Conservation (phyloP, 129 eudicot genomes). For the Pittosporum tobira region DNA sequence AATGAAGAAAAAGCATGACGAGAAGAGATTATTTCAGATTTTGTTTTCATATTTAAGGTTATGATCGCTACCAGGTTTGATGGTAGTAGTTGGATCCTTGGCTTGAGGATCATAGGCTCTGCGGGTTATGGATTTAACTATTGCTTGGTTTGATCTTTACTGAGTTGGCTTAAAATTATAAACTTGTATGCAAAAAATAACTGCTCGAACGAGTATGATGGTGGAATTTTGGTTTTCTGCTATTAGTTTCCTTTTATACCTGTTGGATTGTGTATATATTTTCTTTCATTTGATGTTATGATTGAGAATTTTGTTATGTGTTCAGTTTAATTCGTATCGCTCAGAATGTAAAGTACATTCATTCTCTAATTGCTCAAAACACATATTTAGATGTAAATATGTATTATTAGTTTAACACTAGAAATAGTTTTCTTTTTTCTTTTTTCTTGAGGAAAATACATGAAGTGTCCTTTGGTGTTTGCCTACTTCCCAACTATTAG, state of each 20-base stretch:
- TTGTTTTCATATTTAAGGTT: not conserved
- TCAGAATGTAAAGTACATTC: too few relatives aligned
- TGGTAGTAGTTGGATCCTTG: not conserved
- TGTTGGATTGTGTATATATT: not conserved
- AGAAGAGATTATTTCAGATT: not conserved
- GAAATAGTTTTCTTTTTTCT: too few relatives aligned
- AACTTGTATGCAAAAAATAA: constrained; percentile 8
- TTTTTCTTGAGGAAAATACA: too few relatives aligned
- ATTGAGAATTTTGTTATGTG: not conserved
- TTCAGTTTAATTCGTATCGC: not conserved
- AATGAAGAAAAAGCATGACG: constrained; percentile 9
- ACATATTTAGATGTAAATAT: too few relatives aligned
- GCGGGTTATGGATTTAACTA: not conserved
- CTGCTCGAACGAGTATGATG: not conserved
- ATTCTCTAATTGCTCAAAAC: too few relatives aligned
- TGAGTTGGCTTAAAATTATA: constrained; percentile 1
- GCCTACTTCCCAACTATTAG: too few relatives aligned
- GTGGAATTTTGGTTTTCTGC: not conserved
- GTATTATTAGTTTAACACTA: too few relatives aligned
- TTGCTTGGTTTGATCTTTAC: constrained; percentile 11
- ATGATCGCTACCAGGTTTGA: not conserved
- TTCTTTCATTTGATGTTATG: not conserved
- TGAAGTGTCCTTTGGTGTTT: too few relatives aligned
- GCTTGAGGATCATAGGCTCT: not conserved
- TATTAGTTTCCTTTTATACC: not conserved